Percentiles rank a stretch among this genome's conserved stretches.
Evolutionary conservation across 306 rosid genomes (phyloP).

Genomic region (Senna siamea): DNA sequence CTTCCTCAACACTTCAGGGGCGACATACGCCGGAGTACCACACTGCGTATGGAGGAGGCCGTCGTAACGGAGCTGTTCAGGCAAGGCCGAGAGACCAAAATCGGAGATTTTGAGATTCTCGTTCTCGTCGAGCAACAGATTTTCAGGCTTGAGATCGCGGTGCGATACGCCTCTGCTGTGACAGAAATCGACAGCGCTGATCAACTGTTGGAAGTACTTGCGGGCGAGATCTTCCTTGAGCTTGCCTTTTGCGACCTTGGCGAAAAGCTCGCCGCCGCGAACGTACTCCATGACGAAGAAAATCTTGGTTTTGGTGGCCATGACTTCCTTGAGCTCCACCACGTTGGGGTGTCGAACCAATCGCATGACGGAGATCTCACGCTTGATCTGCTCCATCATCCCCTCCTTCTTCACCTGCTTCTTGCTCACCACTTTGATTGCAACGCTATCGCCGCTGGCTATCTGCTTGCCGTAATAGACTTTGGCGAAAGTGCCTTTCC

Average conservation of each 20-base stretch:
- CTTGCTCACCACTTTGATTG: constrained; percentile 60
- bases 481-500: constrained; percentile 86
- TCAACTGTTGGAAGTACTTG: constrained; percentile 68
- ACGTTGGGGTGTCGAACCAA: constrained; percentile 68
- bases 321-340: constrained; percentile 64
- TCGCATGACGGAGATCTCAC: constrained; percentile 67
- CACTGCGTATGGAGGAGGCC: constrained; percentile 75
- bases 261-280: constrained; percentile 74
- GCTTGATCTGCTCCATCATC: constrained; percentile 73
- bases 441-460: constrained; percentile 63
- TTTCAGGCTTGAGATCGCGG: constrained; percentile 74
- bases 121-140: constrained; percentile 62
- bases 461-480: constrained; percentile 63
- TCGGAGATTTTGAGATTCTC: constrained; percentile 68
- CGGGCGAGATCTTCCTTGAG: constrained; percentile 62
- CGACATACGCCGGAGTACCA: constrained; percentile 77
- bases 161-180: constrained; percentile 74
- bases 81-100: constrained; percentile 68
- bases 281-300: constrained; percentile 71
- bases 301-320: constrained; percentile 73
- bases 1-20: constrained; percentile 64
- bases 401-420: constrained; percentile 63
- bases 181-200: constrained; percentile 72
- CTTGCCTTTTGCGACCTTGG: constrained; percentile 60
- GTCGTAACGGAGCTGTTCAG: constrained; percentile 62